Evolutionary conservation across 805 yeast genomes (phyloP).

Genomic region (Cyberlindnera japonica): DNA sequence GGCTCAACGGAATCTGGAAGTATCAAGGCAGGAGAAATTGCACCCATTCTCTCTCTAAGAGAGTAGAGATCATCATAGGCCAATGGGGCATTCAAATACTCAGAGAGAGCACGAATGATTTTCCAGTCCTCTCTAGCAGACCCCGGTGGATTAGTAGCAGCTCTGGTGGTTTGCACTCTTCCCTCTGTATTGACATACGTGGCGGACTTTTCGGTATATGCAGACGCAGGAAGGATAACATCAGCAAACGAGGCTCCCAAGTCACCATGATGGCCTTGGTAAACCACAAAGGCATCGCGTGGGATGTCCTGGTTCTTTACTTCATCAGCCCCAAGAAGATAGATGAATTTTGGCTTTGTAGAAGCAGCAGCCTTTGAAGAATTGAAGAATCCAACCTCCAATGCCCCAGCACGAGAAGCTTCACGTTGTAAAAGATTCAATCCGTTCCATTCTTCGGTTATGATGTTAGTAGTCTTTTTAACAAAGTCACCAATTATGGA

Average conservation of each 20-base stretch:
- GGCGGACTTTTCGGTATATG: constrained; percentile 83
- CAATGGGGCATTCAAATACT: constrained; percentile 63
- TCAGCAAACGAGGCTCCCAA: constrained; percentile 85
- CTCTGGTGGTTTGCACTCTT: constrained; percentile 78
- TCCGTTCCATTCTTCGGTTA: constrained; percentile 77
- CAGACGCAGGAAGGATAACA: constrained; percentile 81
- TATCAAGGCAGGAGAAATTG: constrained; percentile 76
- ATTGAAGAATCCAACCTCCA: constrained; percentile 72
- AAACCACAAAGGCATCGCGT: constrained; percentile 79
- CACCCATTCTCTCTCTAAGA: constrained; percentile 64
- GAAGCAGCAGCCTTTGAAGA: constrained; percentile 35
- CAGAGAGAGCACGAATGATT: constrained; percentile 77
- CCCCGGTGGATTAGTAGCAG: constrained; percentile 85
- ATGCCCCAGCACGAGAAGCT: constrained; percentile 84
- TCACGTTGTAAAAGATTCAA: constrained; percentile 76
- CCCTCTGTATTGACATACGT: constrained; percentile 90
- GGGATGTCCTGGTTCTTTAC: constrained; percentile 66
- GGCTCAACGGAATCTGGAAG: constrained; percentile 75
- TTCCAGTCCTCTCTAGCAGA: constrained; percentile 92
- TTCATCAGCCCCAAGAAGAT: constrained; percentile 84
- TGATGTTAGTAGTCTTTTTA: constrained; percentile 49
- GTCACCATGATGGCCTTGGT: constrained; percentile 93
- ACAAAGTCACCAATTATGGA: constrained; percentile 60
- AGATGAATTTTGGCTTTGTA: constrained; percentile 68
- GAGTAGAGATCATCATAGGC: constrained; percentile 74